A percentile compares a stretch with the other conserved stretches of the same genome.
These are phyloP conservation scores for Neonectria faginata DNA, from an alignment of 2,329 filamentous ascomycete genomes.

Conservation along the genomic window DNA sequence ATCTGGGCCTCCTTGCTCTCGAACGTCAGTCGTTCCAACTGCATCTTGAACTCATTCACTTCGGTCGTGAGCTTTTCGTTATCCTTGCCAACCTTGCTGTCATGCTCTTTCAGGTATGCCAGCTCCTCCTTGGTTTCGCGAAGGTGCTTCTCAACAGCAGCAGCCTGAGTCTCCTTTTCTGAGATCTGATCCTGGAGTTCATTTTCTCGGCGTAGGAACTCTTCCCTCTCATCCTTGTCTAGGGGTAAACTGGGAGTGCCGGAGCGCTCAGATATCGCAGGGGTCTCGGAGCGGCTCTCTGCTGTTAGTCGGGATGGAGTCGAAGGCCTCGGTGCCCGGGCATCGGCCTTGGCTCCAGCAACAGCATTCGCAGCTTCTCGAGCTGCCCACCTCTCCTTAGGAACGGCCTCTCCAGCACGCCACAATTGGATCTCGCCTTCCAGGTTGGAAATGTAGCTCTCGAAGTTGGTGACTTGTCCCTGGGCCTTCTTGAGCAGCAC, in stretches of 20 bases:
- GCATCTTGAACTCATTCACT: slow-evolving; percentile 95
- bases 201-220: slow-evolving; percentile 94
- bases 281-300: slow-evolving; percentile 73
- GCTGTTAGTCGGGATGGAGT: slow-evolving; percentile 63
- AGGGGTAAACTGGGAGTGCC: slow-evolving; percentile 88
- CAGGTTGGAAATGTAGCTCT: slow-evolving; percentile 84
- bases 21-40: slow-evolving; percentile 93
- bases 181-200: slow-evolving; percentile 96
- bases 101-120: slow-evolving; percentile 84
- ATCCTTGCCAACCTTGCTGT: slow-evolving; percentile 84
- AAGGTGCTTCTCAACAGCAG: slow-evolving; percentile 81
- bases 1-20: slow-evolving; percentile 97
- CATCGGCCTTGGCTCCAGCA: slow-evolving; percentile 55
- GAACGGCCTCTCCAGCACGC: slow-evolving; percentile 88
- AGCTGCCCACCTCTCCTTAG: slow-evolving; percentile 87
- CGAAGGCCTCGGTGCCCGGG: slow-evolving; percentile 62
- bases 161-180: slow-evolving; percentile 88
- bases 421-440: slow-evolving; percentile 89
- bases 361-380: slow-evolving; percentile 66
- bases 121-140: slow-evolving; percentile 90
- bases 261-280: slow-evolving; percentile 79
- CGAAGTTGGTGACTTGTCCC: slow-evolving; percentile 87
- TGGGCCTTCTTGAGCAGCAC: slow-evolving; percentile 92
- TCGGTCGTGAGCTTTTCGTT: slow-evolving; percentile 89
- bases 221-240: slow-evolving; percentile 96